Evolutionary conservation across 371 early-diverging fungal genomes (phyloP).

Genomic region (Amoeboaphelidium occidentale): DNA sequence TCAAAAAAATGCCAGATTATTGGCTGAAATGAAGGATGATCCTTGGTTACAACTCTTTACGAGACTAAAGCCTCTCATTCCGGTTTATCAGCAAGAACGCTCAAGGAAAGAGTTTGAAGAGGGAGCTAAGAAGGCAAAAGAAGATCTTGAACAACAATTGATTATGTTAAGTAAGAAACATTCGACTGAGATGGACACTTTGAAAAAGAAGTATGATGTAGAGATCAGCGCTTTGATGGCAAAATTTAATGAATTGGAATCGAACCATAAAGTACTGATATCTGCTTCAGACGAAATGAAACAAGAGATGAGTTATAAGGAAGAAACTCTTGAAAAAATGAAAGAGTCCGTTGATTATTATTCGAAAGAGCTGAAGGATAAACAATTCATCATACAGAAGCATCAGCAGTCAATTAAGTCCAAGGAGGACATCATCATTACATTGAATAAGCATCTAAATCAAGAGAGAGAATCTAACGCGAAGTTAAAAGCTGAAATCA

Average conservation of each 20-base stretch:
- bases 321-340: no score
- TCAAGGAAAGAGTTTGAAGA: not conserved
- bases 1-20: conserved; percentile 4
- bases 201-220: not conserved
- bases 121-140: conserved; percentile 1
- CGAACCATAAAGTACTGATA: no score
- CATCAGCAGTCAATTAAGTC: no score
- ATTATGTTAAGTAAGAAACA: not conserved
- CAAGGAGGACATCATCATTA: no score
- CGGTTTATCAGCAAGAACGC: conserved; percentile 9
- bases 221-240: not conserved
- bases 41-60: conserved; percentile 8
- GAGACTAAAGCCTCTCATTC: conserved; percentile 17
- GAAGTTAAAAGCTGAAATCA: not conserved
- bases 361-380: no score
- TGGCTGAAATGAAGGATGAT: conserved; percentile 2
- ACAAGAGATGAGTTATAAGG: no score
- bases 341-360: no score
- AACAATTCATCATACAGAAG: no score
- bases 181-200: not conserved
- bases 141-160: not conserved
- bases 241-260: not conserved
- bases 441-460: not conserved
- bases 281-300: no score
- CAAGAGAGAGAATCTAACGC: not conserved